Percentiles rank a stretch among this genome's conserved stretches.
Conservation (phyloP, 2,329 filamentous ascomycete species). For the Arachnomyces sp. region DNA sequence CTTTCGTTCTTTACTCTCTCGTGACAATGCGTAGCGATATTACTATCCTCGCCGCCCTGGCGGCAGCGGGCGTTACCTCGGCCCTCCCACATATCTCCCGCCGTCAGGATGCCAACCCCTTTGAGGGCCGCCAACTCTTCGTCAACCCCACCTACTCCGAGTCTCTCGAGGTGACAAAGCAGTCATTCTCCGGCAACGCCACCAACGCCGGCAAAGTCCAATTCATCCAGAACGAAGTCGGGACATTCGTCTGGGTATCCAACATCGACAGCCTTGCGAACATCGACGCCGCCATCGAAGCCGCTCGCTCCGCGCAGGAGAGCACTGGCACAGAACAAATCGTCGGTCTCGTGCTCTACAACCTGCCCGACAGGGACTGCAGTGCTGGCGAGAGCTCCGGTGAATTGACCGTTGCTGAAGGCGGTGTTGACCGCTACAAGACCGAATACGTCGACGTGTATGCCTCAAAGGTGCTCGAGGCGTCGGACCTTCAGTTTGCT, state of each 20-base stretch:
- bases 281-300: constrained; percentile 34
- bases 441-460: constrained; percentile 33
- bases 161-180: constrained; percentile 34
- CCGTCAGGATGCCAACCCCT: constrained; percentile 30
- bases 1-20: background rate
- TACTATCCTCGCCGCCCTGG: background rate
- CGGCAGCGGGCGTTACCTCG: background rate
- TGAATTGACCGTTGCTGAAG: constrained; percentile 31
- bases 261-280: constrained; percentile 27
- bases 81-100: background rate
- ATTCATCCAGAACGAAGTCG: constrained; percentile 31
- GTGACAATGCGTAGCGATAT: background rate
- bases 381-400: constrained; percentile 36
- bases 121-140: constrained; percentile 42
- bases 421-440: constrained; percentile 32
- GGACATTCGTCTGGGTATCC: constrained; percentile 40
- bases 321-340: constrained; percentile 31
- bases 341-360: constrained; percentile 39
- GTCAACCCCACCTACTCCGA: constrained; percentile 37
- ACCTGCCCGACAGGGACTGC: constrained; percentile 41
- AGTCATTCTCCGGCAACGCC: constrained; percentile 27
- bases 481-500: constrained; percentile 34
- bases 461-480: constrained; percentile 29
- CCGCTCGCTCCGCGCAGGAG: constrained; percentile 29
- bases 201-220: constrained; percentile 34